Base-by-base conservation (phyloP, 2,329 filamentous ascomycete genomes). In the Sclerotinia trifoliorum region DNA sequence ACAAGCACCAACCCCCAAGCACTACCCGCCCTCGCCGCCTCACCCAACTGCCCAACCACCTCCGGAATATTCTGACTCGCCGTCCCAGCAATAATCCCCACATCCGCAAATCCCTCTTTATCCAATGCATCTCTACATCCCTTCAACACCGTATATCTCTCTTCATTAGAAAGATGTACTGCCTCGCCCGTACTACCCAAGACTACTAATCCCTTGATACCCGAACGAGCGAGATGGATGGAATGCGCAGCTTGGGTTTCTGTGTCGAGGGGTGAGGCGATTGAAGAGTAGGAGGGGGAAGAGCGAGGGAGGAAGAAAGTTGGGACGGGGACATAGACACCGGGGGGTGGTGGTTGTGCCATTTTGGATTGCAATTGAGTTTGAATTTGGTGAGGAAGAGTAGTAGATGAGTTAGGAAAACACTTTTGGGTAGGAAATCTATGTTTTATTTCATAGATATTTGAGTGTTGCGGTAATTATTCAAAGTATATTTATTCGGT, bases 151-250 rank as follows among this genome's bases (percentile, higher is more conserved):
- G 83, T 80, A 70, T 80, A 82, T 60, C 87, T 84, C 75, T 89
- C 87, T 44, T 80, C 76, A 68, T 81, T 82, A 10, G 84, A 83
- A 67, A 89, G 79, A 77, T 88, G 86, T 32, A 89, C 84, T 2
- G 86, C 86, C 77, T 89, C 87, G 69, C 87, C 87, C 0, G 86
- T 89, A 51, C 83, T 86, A 35, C 87, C 87, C 48, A 89, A 81
- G 46, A 89, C 81, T 3, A 89, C 86, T 3, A 89, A 80, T 17
- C 87, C 87, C 66, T 80, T 82, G 71, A 89, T 84, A 49, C 87
- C 87, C 58, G 83, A 83, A 62, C 81, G 80, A 21, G 86, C 86
- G 29, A 89, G 85, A 72, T 87, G 85, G 2, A 89, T 75, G 19
- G 83, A 83, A 79, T 89, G 86, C 52, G 80, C 80, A 26, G 82